Evolutionary conservation across 2,329 filamentous ascomycete genomes (phyloP).

Genomic region (Cephalotrichum gorgonifer): DNA sequence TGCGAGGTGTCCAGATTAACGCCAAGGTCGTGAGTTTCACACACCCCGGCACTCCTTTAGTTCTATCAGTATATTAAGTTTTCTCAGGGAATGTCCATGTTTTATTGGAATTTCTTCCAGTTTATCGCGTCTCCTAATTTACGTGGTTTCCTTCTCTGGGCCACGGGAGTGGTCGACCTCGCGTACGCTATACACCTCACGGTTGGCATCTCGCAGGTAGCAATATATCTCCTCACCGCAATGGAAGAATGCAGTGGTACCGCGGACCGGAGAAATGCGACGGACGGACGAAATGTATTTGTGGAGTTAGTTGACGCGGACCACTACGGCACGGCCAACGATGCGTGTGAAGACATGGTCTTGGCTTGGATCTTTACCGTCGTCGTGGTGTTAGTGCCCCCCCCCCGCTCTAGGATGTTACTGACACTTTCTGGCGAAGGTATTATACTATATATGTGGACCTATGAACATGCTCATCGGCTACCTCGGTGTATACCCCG

Average conservation of each 20-base stretch:
- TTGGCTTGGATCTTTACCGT: background rate
- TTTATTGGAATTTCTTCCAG: background rate
- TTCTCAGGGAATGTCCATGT: background rate
- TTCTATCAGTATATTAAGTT: background rate
- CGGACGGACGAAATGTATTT: background rate
- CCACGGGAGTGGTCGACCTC: background rate
- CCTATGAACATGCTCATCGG: background rate
- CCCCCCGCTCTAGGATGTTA: background rate
- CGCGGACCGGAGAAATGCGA: background rate
- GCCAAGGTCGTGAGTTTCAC: too few species aligned
- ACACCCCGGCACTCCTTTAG: too few species aligned
- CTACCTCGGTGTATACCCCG: background rate
- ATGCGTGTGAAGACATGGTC: background rate
- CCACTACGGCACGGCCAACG: background rate
- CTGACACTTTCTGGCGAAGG: background rate
- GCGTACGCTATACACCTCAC: background rate
- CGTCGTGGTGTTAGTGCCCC: background rate
- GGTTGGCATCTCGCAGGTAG: background rate
- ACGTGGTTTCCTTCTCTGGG: background rate
- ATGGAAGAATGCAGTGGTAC: background rate
- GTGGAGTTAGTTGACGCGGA: background rate
- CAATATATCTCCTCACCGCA: background rate
- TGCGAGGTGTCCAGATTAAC: too few species aligned
- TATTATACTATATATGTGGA: background rate
- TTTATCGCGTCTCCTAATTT: background rate